Base-by-base conservation (phyloP, 192 early-diverging fungal species). In the Gryganskiella cystojenkinii region DNA sequence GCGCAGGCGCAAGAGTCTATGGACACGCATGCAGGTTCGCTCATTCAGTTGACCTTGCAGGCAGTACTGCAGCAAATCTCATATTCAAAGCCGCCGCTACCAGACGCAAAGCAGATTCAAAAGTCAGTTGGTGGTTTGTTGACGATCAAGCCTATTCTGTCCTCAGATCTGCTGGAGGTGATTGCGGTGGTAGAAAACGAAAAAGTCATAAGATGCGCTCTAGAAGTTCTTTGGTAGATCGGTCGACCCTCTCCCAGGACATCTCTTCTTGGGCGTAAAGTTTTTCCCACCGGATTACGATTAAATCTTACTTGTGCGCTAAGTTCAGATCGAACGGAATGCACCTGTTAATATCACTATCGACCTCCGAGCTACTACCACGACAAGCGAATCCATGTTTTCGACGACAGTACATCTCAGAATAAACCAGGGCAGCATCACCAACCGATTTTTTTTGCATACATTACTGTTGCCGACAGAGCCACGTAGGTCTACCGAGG, bases 121-220 rank as follows among this genome's bases (percentile, higher is more conserved):
- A 70, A 67, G 7, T 85, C 84, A 17, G 53, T 89, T 34, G 73
- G 71, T 14, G 79, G 79, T 8, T 81, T 89, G 61, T 61, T 87
- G 14, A 46, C 63, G 22, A 61, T 63, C 6, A 89, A 89, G 52
- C 81, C 84, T 0, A 80, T 86, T 34, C 51, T 87, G 14, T 85
- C 84, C 42, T 34, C 75, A 31, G 86, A 89, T 67, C 24, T 89
- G 8, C 64, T 89, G 10, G 76, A 89, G 37, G 78, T 87, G 4
- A 86, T 89, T 43, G 78, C 88, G 3, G 45, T 78, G 19, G 53
- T 78, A 2, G 74, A 78, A 42, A 67, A 64, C 22, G 74, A 78
- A 27, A 81, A 55, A 66, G 84, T 55, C 53, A 68, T 50, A 34
- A 40, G 15, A 40, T 58, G 56, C 31, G 82, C 68, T 44, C 75